phyloP scores from a whole-genome alignment of 805 yeast genomes.

The Zygosaccharomyces kombuchaensis region DNA sequence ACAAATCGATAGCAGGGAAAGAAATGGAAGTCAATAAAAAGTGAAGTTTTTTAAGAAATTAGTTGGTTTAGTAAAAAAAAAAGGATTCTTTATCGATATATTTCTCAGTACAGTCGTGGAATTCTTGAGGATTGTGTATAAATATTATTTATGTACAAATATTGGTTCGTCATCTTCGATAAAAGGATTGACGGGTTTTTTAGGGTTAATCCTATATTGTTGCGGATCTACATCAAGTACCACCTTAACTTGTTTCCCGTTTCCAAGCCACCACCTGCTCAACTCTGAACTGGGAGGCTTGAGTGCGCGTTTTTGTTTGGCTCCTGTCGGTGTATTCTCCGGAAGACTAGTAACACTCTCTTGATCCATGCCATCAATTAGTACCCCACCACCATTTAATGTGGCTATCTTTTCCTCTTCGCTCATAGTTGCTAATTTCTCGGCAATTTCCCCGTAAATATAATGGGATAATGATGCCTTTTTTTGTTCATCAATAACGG shows the following conservation, averaged over 20 bases:
- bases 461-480: constrained; percentile 49
- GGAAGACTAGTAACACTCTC: constrained; percentile 19
- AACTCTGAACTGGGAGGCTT: constrained; percentile 88
- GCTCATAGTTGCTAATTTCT: constrained; percentile 39
- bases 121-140: neutral
- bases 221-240: constrained; percentile 39
- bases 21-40: neutral
- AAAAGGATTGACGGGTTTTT: constrained; percentile 71
- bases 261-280: constrained; percentile 89
- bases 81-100: neutral
- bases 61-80: too few relatives aligned
- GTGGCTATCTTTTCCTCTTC: constrained; percentile 48
- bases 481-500: constrained; percentile 56
- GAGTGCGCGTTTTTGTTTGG: constrained; percentile 35
- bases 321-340: constrained; percentile 17
- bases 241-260: constrained; percentile 71
- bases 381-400: constrained; percentile 32
- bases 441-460: constrained; percentile 50
- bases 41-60: neutral
- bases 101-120: neutral
- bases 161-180: constrained; percentile 42
- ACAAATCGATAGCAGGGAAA: neutral
- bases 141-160: constrained; percentile 18
- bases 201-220: constrained; percentile 60
- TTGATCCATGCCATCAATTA: constrained; percentile 30